Base-by-base conservation (phyloP, 1,284 basidiomycete species). In the Sporisorium iseilematis-ciliati region DNA sequence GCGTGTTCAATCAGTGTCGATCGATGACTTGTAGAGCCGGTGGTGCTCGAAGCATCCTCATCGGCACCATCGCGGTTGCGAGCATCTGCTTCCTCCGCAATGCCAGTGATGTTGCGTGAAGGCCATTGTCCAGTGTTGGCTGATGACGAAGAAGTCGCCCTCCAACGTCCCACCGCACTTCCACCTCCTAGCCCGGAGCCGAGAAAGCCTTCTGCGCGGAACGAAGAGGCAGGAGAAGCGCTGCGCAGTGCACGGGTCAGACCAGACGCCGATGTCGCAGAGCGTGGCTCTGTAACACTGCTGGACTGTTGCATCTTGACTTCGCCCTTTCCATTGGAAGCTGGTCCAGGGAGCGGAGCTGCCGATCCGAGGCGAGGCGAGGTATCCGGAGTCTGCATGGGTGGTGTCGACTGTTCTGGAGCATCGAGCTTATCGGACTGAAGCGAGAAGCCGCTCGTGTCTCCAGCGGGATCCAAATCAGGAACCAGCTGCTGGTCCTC, bases 211-310 rank as follows among this genome's bases (percentile, higher is more conserved):
- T 70, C 68, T 4, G 51, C 41, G 23, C 55, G 54, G 18, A 71
- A 33, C 7, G 61, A 62, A 14, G 75, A 73, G 18, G 57, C 60
- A 1, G 72, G 68, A 6, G 75, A 76, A 20, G 55, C 21, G 12
- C 57, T 73, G 6, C 66, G 58, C 25, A 79, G 21, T 4, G 75
- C 77, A 12, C 77, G 67, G 2, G 77, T 75, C 38, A 79, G 41
- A 20, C 53, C 77, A 7, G 77, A 79, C 0, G 75, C 64, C 10
- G 69, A 48, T 5, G 55, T 50, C 4, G 63, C 40, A 48, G 65
- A 51, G 31, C 57, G 41, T 20, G 38, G 7, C 35, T 54, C 57
- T 2, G 29, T 25, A 20, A 20, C 20, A 11, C 23, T 18, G n/a
- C 8, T 26, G 3, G 11, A 20, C n/a, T 46, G 59, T 23, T 51